Base-by-base conservation (phyloP, 2,329 filamentous ascomycete species). In the Ophiostoma montium region DNA sequence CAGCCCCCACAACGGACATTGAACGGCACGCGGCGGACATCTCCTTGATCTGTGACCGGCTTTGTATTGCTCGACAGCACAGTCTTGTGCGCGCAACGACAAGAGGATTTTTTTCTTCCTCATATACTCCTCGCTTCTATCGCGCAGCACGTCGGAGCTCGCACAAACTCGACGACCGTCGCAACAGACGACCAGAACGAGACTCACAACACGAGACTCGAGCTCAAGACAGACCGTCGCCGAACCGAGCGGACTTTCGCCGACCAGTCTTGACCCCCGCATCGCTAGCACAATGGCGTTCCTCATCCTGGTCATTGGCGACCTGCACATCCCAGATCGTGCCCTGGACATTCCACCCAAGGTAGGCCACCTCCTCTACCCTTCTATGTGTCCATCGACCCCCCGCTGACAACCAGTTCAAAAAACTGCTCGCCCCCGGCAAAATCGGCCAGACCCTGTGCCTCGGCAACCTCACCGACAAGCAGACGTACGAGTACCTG, bases 321-420 rank as follows among this genome's bases (percentile, higher is more conserved):
- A 95, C 70, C 78, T 95, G 49, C 88, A 94, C 70, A 94, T 95
- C 67, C 88, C 88, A 59, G 88, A 95, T 67, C 76, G 88, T 64
- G 88, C 87, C 59, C 80, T 92, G 56, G 88, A 94, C 65, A 89
- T 95, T 60, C 88, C 88, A 52, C 75, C 83, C 65, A 94, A 94
- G 80, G 87, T 88, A 72, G 57, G 56, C 46, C 35, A 15, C 48
- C 42, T 36, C 23, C 18, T 32, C 18, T 41, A 18, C 44, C 49
- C 39, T 32, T 45, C 47, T n/a, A 49, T 47, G 18, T 39, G 51
- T 16, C 8, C 43, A 38, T 44, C 44, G 19, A 23, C 27, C 9
- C 15, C 27, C 23, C 49, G n/a, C 49, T 47, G 53, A 50, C 39
- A 16, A 16, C 48, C 64, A 89, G 84, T 89, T 89, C 72, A 86